Conservation (phyloP, 176 grass and related monocot genomes). For the Oryza coarctata region DNA sequence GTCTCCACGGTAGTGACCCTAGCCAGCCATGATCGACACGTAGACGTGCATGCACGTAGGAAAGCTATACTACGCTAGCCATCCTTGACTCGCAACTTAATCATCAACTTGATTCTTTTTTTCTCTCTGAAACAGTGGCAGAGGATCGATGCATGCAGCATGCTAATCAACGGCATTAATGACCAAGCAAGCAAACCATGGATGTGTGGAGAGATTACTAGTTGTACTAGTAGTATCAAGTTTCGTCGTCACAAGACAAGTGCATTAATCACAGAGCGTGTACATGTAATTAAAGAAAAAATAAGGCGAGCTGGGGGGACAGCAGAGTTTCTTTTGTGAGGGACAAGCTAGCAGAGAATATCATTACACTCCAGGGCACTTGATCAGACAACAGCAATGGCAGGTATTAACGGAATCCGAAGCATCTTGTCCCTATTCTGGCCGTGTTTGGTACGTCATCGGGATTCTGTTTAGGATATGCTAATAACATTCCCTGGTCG, state of each 20-base stretch:
- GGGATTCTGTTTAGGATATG: neutral
- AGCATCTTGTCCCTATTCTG: neutral
- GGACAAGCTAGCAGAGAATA: constrained; percentile 29
- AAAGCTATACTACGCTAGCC: neutral
- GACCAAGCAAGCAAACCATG: neutral
- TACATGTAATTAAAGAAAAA: neutral
- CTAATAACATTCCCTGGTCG: neutral
- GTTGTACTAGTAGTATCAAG: neutral
- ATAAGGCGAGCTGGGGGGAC: neutral
- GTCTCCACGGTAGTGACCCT: neutral
- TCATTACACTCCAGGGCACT: neutral
- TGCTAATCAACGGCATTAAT: constrained; percentile 37
- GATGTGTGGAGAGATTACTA: neutral
- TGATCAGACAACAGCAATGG: constrained; percentile 17
- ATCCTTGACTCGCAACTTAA: constrained; percentile 10
- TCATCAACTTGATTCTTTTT: constrained; percentile 20
- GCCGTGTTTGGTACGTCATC: neutral
- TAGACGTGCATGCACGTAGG: constrained; percentile 37
- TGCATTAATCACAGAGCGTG: constrained; percentile 40
- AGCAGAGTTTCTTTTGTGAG: constrained; percentile 2
- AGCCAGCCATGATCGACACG: constrained; percentile 10
- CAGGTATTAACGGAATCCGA: constrained; percentile 50
- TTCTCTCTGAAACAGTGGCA: neutral
- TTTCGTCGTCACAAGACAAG: neutral
- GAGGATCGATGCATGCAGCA: neutral